These are phyloP conservation scores for Cryomyces minteri DNA, from an alignment of 495 filamentous ascomycete species.

Conservation along the genomic window DNA sequence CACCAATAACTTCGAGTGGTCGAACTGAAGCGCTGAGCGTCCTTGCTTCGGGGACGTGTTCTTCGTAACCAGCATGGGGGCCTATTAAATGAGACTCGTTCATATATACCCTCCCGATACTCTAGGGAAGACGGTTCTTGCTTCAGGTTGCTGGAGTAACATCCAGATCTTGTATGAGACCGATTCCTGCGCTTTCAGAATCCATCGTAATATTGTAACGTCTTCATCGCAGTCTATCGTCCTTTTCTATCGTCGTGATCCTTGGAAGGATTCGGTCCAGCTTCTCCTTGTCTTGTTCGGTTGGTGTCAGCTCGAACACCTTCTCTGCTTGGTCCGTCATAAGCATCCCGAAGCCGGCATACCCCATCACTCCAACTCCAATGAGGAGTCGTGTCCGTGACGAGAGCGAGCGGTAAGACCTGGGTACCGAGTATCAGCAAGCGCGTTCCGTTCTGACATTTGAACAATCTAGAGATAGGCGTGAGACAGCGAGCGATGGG, in stretches of 20 bases:
- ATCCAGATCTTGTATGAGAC: too few species aligned
- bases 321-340: slow-evolving; percentile 41
- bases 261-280: slow-evolving; percentile 30
- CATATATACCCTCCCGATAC: too few species aligned
- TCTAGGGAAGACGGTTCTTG: too few species aligned
- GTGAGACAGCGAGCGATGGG: background rate
- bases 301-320: slow-evolving; percentile 41
- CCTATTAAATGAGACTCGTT: too few species aligned
- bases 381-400: slow-evolving; percentile 43
- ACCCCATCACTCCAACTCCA: slow-evolving; percentile 46
- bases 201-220: too few species aligned
- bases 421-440: background rate
- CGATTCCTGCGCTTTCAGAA: too few species aligned
- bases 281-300: slow-evolving; percentile 37
- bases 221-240: background rate
- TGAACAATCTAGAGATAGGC: background rate
- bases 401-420: slow-evolving; percentile 37
- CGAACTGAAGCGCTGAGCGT: too few species aligned
- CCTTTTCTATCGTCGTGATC: slow-evolving; percentile 28
- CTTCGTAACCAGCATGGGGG: too few species aligned
- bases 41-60: too few species aligned
- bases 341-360: slow-evolving; percentile 39
- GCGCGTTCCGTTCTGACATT: too few species aligned
- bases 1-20: too few species aligned
- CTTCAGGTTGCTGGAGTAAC: too few species aligned